Evolutionary conservation across 805 yeast genomes (phyloP).

Genomic region (Lipomyces anomalus): DNA sequence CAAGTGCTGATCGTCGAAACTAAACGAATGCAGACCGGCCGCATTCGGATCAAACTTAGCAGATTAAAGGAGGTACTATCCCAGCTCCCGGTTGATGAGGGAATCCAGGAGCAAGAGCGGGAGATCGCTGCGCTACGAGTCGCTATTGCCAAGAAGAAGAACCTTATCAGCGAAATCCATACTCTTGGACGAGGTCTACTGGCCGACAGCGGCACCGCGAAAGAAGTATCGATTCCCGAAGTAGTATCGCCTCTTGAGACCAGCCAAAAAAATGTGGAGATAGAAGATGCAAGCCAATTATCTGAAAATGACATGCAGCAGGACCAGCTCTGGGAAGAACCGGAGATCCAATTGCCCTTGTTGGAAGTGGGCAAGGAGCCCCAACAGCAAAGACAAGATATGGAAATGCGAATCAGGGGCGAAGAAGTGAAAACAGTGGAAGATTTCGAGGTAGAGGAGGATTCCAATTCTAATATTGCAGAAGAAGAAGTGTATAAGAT

Average conservation of each 20-base stretch:
- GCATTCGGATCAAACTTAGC: slow-evolving; percentile 7
- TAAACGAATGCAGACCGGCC: slow-evolving; percentile 3
- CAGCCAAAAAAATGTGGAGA: not conserved
- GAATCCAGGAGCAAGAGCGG: not conserved
- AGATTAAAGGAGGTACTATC: slow-evolving; percentile 1
- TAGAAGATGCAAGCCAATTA: not conserved
- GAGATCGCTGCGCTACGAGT: slow-evolving; percentile 5
- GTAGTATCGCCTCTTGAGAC: not conserved
- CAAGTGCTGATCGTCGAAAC: not conserved
- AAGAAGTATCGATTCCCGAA: too few relatives aligned
- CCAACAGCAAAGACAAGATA: too few relatives aligned
- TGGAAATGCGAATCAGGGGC: too few relatives aligned
- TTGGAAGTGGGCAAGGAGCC: too few relatives aligned
- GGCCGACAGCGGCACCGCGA: not conserved
- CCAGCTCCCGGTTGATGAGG: slow-evolving; percentile 1
- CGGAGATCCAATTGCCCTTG: too few relatives aligned
- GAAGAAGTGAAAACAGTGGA: too few relatives aligned
- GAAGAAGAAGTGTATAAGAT: too few relatives aligned
- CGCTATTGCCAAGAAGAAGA: not conserved
- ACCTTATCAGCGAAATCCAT: not conserved
- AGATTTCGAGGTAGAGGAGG: too few relatives aligned
- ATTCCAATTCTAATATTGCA: too few relatives aligned
- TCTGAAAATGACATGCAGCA: too few relatives aligned
- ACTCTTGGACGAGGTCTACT: not conserved
- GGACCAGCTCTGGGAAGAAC: too few relatives aligned